Evolutionary conservation across 306 rosid species (phyloP).

Genomic region (Sechiopsis laciniata): DNA sequence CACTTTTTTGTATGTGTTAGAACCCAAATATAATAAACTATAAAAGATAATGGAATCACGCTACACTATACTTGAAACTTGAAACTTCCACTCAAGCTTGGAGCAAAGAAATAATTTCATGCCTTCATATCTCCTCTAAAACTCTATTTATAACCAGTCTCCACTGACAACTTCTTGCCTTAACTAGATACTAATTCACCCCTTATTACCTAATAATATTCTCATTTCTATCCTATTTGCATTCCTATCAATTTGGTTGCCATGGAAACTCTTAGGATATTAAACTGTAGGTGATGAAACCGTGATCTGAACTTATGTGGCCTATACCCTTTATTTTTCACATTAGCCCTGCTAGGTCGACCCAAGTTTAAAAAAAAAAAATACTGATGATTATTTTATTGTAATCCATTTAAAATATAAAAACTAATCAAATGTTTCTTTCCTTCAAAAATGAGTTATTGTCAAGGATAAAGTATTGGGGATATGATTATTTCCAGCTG

Average conservation of each 20-base stretch:
- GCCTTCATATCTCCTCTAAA: background rate
- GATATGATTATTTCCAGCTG: constrained; percentile 1
- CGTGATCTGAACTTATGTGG: background rate
- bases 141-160: background rate
- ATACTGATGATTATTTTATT: background rate
- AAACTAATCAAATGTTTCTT: background rate
- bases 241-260: background rate
- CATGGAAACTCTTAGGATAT: background rate
- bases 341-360: too few species aligned
- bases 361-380: too few species aligned
- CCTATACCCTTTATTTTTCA: too few species aligned
- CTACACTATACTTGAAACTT: too few species aligned
- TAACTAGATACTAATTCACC: background rate
- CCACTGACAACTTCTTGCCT: background rate
- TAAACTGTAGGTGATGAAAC: too few species aligned
- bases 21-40: background rate
- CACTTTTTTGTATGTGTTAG: background rate
- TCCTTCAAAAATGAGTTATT: background rate
- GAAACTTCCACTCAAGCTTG: background rate
- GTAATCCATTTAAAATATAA: background rate
- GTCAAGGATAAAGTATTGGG: background rate
- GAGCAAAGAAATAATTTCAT: background rate
- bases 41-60: background rate
- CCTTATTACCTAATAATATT: background rate
- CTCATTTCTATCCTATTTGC: background rate